Evolutionary conservation across 2,329 filamentous ascomycete species (phyloP).

Genomic region (Talaromyces funiculosus): DNA sequence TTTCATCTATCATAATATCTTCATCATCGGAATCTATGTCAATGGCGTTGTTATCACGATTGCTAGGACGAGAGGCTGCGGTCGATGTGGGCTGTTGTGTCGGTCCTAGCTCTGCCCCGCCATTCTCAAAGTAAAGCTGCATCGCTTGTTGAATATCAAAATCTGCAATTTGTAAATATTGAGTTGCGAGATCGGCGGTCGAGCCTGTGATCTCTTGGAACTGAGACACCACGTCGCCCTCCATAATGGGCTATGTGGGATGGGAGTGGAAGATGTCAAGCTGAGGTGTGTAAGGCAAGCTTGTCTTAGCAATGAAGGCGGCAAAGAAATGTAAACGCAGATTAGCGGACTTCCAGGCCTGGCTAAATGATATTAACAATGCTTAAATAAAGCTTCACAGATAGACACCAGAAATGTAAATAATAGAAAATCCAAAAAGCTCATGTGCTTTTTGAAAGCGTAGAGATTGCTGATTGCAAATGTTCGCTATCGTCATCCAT

Average conservation of each 20-base stretch:
- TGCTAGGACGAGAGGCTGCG: conserved; percentile 25
- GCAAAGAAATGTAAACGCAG: background rate
- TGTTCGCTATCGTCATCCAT: conserved; percentile 8
- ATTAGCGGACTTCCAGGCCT: background rate
- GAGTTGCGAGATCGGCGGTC: conserved; percentile 65
- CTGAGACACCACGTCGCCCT: conserved; percentile 63
- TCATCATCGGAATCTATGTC: conserved; percentile 74
- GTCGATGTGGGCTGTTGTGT: conserved; percentile 29
- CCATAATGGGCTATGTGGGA: conserved; percentile 47
- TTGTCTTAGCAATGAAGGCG: background rate
- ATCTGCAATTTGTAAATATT: conserved; percentile 80
- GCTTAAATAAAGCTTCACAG: background rate
- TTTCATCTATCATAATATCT: conserved; percentile 40
- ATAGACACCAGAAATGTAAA: background rate
- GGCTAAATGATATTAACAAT: background rate
- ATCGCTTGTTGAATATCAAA: conserved; percentile 80
- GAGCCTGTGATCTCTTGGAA: conserved; percentile 80
- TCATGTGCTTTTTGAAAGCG: background rate
- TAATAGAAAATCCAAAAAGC: background rate
- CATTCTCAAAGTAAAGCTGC: conserved; percentile 83
- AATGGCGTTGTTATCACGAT: conserved; percentile 56
- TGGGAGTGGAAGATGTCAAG: background rate
- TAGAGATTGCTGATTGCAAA: background rate
- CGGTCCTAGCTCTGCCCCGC: conserved; percentile 52
- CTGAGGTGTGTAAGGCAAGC: background rate